Percentiles rank a stretch among this genome's conserved stretches.
These are phyloP conservation scores for Thermothielavioides terrestris DNA, from an alignment of 495 filamentous ascomycete species.

Conservation along the genomic window DNA sequence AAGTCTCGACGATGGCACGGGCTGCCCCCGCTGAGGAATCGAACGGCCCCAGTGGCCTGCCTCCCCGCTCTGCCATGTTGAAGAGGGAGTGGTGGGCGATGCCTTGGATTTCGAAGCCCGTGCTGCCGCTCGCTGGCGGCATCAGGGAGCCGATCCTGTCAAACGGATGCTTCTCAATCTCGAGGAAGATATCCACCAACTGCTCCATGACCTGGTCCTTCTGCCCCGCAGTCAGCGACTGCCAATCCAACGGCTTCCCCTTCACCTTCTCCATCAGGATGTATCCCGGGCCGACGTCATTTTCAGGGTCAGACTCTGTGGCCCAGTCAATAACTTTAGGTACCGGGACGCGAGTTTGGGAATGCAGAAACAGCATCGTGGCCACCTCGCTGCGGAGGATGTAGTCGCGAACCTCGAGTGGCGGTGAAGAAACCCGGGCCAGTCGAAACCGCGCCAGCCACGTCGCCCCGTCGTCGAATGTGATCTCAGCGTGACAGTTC, in stretches of 20 bases:
- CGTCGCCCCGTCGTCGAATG: slow-evolving; percentile 23
- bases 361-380: slow-evolving; percentile 27
- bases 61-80: not conserved
- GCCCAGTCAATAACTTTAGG: slow-evolving; percentile 16
- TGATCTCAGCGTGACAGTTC: slow-evolving; percentile 19
- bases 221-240: slow-evolving; percentile 18
- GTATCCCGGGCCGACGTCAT: slow-evolving; percentile 26
- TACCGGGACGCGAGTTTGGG: slow-evolving; percentile 26
- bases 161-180: slow-evolving; percentile 29
- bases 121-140: no score
- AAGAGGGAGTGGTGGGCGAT: not conserved
- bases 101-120: no score
- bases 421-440: slow-evolving; percentile 5
- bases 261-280: slow-evolving; percentile 35
- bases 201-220: slow-evolving; percentile 30
- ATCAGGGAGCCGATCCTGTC: slow-evolving; percentile 25
- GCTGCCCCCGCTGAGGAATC: not conserved
- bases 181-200: slow-evolving; percentile 35
- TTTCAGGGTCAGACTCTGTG: slow-evolving; percentile 16
- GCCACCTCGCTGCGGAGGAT: slow-evolving; percentile 32
- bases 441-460: slow-evolving; percentile 25
- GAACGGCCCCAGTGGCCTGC: not conserved
- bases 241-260: slow-evolving; percentile 27
- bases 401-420: slow-evolving; percentile 10
- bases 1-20: not conserved